Percentiles rank a stretch among this genome's conserved stretches.
Evolutionary conservation across 2,329 filamentous ascomycete species (phyloP).

Genomic region (Samsoniella hepiali): DNA sequence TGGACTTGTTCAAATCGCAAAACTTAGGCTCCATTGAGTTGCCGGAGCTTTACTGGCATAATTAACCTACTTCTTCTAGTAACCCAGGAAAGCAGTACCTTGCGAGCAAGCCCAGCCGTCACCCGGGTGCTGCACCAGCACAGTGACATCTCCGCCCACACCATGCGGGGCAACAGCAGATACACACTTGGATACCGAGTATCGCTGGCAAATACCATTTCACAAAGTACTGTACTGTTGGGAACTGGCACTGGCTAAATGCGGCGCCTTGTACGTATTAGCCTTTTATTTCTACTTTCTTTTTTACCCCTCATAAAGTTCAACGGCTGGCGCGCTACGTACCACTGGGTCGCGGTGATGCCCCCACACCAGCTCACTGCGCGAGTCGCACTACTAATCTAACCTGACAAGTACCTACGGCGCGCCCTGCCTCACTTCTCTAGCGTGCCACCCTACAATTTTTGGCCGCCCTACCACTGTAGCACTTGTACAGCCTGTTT

Average conservation of each 20-base stretch:
- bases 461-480: background rate
- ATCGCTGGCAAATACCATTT: too few relatives aligned
- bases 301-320: background rate
- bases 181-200: background rate
- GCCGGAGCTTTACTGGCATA: too few relatives aligned
- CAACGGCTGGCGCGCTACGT: too few relatives aligned
- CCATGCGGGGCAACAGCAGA: background rate
- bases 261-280: too few relatives aligned
- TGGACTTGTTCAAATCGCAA: too few relatives aligned
- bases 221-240: too few relatives aligned
- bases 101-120: background rate
- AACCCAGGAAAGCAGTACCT: background rate
- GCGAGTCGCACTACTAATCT: background rate
- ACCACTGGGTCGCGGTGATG: background rate
- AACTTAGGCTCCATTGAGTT: too few relatives aligned
- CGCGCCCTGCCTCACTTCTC: background rate
- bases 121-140: background rate
- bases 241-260: too few relatives aligned
- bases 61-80: too few relatives aligned
- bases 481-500: too few relatives aligned
- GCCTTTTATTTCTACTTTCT: background rate
- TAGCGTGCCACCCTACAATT: background rate
- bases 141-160: background rate
- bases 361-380: background rate
- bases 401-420: background rate